Evolutionary conservation across 768 basidiomycete genomes (phyloP).

Genomic region (Boletus reticulatus): DNA sequence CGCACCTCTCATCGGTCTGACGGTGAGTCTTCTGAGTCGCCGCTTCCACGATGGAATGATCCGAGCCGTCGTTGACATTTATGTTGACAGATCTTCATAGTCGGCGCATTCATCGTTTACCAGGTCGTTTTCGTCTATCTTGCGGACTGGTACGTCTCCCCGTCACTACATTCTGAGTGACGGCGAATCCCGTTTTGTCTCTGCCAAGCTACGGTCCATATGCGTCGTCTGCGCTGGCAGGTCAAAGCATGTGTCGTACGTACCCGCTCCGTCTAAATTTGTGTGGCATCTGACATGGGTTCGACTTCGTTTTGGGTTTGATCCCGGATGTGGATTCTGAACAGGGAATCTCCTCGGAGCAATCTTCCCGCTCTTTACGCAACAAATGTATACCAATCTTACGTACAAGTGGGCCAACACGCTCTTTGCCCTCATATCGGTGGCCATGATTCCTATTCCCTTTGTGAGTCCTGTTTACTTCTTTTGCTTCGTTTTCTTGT

Average conservation of each 20-base stretch:
- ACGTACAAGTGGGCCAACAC: slow-evolving; percentile 62
- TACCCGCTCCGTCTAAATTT: slow-evolving; percentile 3
- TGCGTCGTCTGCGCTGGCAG: slow-evolving; percentile 68
- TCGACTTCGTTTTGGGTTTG: slow-evolving; percentile 18
- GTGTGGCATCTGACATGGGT: slow-evolving; percentile 5
- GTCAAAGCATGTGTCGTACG: slow-evolving; percentile 59
- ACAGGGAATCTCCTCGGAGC: slow-evolving; percentile 50
- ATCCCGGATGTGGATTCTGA: neutral
- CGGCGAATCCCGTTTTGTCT: neutral
- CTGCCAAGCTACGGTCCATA: slow-evolving; percentile 49
- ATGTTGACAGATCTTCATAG: slow-evolving; percentile 44
- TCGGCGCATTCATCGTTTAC: slow-evolving; percentile 53
- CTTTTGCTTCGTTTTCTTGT: neutral
- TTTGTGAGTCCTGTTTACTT: slow-evolving; percentile 38
- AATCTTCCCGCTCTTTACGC: slow-evolving; percentile 62
- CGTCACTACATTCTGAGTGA: neutral
- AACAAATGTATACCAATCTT: slow-evolving; percentile 54
- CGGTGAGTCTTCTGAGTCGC: slow-evolving; percentile 9
- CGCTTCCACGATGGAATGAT: neutral
- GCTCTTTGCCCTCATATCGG: slow-evolving; percentile 51
- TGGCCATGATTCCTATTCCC: slow-evolving; percentile 57
- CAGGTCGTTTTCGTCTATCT: slow-evolving; percentile 59
- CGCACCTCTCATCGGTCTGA: slow-evolving; percentile 31
- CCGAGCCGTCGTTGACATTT: slow-evolving; percentile 1
- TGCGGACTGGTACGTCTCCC: slow-evolving; percentile 52